Evolutionary conservation across 2,329 filamentous ascomycete genomes (phyloP), one percentile per base, ranked within the genome.

Genomic region (Fusarium tjaetaba): DNA sequence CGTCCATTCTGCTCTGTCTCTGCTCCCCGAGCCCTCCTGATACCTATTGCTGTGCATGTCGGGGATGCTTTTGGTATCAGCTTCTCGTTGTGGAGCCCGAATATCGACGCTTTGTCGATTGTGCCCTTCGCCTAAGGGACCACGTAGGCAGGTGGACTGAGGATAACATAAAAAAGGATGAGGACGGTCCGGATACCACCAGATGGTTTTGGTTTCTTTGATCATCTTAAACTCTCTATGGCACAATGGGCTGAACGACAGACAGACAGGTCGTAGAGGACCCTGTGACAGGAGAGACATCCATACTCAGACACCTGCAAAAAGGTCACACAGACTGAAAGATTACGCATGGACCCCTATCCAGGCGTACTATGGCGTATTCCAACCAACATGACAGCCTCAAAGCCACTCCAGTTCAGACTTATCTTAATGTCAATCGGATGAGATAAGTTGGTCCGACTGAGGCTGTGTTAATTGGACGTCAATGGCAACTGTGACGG

Each of bases 91-190:
- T 74, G 72, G 68, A 66, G 45, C 53, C 49, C 43, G 53, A 26
- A 52, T 51, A 66, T 74, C 63, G 63, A 74, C 60, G 61, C 67
- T 62, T 69, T 67, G 56, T 56, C 42, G 69, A 49, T 58, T 68
- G 38, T 74, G 38, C 43, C 59, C 48, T 56, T 65, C 56, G 64
- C 57, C 70, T 57, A 57, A 57, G 30, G 52, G 55, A 71, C 71
- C 71, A 73, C 71, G 56, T 70, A 72, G 70, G 30, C 61, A 45
- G 26, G 51, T 73, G 71, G 71, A 68, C 71, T 73, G 66, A 73
- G 67, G 43, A 70, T 18, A 59, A 46, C 42, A 73, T 61, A 36
- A 67, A 48, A 48, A 51, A 53, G 39, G 48, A 58, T 46, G 45
- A 68, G 38, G 26, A 59, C 62, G 45, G 56, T 45, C 68, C 68